phyloP scores from a whole-genome alignment of 192 early-diverging fungal genomes.

The Pecoramyces ruminantium region DNA sequence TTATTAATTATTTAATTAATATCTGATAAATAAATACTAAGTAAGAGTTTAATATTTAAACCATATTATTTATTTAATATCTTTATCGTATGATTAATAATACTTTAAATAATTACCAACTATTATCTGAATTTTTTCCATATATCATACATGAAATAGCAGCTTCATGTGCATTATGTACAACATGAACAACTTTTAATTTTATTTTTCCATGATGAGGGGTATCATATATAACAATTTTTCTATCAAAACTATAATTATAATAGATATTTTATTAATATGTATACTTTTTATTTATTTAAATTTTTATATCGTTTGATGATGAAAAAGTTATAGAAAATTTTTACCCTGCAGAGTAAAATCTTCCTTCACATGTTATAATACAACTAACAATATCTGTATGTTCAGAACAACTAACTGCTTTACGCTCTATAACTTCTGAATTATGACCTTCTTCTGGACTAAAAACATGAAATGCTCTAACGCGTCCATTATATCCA shows the following conservation, averaged over 20 bases:
- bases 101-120: slow-evolving; percentile 15
- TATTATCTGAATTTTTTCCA: slow-evolving; percentile 41
- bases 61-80: too few species aligned
- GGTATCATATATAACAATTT: slow-evolving; percentile 39
- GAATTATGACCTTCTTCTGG: slow-evolving; percentile 16
- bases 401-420: slow-evolving; percentile 22
- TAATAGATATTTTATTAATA: too few species aligned
- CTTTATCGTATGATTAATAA: too few species aligned
- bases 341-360: slow-evolving; percentile 34
- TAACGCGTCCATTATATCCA: slow-evolving; percentile 30
- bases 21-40: too few species aligned
- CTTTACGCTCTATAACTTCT: slow-evolving; percentile 20
- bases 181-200: slow-evolving; percentile 14
- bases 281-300: too few species aligned
- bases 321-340: background rate
- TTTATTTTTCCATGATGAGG: slow-evolving; percentile 36
- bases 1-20: too few species aligned
- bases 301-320: too few species aligned
- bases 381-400: slow-evolving; percentile 34
- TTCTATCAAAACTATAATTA: slow-evolving; percentile 27
- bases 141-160: slow-evolving; percentile 44
- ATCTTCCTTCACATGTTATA: slow-evolving; percentile 31
- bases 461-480: slow-evolving; percentile 27
- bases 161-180: slow-evolving; percentile 36
- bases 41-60: too few species aligned